These are phyloP conservation scores for Dendrobium huoshanense DNA, from an alignment of 106 monocot species.

Conservation along the genomic window DNA sequence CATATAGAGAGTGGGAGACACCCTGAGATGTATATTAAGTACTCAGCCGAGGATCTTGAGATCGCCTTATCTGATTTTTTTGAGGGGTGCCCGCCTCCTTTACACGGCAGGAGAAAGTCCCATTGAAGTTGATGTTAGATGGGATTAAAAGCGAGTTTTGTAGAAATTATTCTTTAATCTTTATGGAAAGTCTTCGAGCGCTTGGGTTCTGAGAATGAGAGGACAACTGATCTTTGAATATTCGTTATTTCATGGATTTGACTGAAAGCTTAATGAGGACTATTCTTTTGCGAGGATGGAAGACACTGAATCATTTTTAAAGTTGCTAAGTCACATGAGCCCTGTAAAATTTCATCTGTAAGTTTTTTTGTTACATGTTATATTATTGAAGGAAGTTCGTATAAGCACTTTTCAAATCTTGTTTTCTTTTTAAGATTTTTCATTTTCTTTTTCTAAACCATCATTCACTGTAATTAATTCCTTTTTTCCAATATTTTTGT, in stretches of 20 bases:
- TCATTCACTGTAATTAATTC: no score
- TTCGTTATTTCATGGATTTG: background rate
- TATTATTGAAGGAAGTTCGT: background rate
- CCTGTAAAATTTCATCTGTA: conserved; percentile 4
- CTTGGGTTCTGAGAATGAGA: background rate
- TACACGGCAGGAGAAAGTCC: conserved; percentile 38
- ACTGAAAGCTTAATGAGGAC: background rate
- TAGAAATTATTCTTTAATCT: conserved; percentile 5
- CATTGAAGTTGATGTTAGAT: background rate
- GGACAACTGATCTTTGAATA: background rate
- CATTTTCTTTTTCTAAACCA: no score
- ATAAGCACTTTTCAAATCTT: no score
- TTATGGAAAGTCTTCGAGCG: background rate
- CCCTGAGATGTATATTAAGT: conserved; percentile 88
- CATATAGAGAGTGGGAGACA: conserved; percentile 84
- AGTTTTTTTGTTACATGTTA: background rate
- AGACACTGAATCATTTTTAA: background rate
- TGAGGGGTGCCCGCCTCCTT: conserved; percentile 51
- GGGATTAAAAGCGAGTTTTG: conserved; percentile 16
- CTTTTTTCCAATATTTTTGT: no score
- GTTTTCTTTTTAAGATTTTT: no score
- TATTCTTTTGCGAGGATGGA: background rate
- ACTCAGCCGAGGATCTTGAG: conserved; percentile 92
- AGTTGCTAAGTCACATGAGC: background rate
- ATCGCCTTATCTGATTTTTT: conserved; percentile 71